A percentile compares a stretch with the other conserved stretches of the same genome.
Evolutionary conservation across 2,329 filamentous ascomycete species (phyloP).

Genomic region (Thelonectria olida): DNA sequence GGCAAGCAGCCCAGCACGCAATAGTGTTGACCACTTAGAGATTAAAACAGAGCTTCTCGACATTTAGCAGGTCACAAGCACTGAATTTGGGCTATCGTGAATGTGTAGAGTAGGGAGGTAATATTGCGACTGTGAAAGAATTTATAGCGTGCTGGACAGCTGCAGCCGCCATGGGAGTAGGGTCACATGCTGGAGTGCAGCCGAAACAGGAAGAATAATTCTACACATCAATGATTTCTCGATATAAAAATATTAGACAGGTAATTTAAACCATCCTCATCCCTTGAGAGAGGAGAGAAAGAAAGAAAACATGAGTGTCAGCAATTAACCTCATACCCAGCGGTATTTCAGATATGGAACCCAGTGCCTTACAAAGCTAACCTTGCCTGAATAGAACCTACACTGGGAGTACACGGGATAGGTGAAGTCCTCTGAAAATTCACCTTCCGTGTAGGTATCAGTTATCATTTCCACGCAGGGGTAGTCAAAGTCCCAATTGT

Average conservation of each 20-base stretch:
- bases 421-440: conserved; percentile 14
- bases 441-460: conserved; percentile 19
- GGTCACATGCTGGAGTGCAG: no score
- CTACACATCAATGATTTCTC: no score
- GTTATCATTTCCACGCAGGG: conserved; percentile 20
- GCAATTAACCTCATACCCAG: conserved; percentile 13
- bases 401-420: conserved; percentile 27
- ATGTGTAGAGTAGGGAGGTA: no score
- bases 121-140: no score
- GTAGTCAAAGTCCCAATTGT: conserved; percentile 22
- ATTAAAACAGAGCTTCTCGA: no score
- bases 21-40: no score
- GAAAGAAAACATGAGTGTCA: background rate
- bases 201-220: no score
- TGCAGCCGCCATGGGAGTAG: no score
- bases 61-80: no score
- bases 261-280: background rate
- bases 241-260: background rate
- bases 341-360: conserved; percentile 31
- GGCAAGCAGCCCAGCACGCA: no score
- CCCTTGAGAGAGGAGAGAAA: background rate
- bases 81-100: no score
- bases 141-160: no score
- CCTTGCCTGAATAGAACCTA: conserved; percentile 16
- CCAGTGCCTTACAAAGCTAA: conserved; percentile 25